Base-by-base conservation (phyloP, 2,329 filamentous ascomycete genomes). In the Ophiostoma pallidulum region DNA sequence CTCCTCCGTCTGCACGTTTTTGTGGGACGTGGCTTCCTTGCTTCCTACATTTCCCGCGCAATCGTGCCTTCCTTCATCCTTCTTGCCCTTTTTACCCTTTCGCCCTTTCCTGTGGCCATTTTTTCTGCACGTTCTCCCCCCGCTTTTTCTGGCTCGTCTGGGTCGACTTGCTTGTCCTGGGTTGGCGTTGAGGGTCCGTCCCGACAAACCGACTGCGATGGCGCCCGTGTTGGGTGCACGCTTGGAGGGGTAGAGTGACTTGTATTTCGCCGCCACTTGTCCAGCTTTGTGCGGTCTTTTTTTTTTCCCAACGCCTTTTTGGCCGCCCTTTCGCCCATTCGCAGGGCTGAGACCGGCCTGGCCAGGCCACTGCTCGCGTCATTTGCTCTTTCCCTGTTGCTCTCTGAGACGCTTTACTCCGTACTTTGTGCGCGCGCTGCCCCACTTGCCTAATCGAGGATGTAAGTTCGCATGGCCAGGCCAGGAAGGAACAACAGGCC, bases 151-250 rank as follows among this genome's bases (percentile, higher is more conserved):
- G n/a, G n/a, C 4, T 13, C 20, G 31, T 28, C 22, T 33, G 29
- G 45, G 36, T 41, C 18, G 26, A 41, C 37, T 40, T 46, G n/a
- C 43, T 46, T 40, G 36, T 46, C 43, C 33, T 33, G 43, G 28
- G 26, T 40, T 46, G 43, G 26, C 43, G 43, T 18, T n/a, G 31
- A 45, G 42, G 43, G 43, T 31, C 43, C 43, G 35, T 45, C 44
- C 36, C 44, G 44, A 40, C 19, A 35, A 14, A 5, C 13, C n/a
- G 26, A 4, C 36, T 26, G n/a, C 35, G 19, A 32, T 28, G 35
- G 35, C 19, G 36, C n/a, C 8, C 22, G 32, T 14, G 9, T 33
- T 13, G 6, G 31, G 31, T 14, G 42, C 35, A 19, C 32, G 22
- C 28, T 37, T 44, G 43, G 43, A 39, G 43, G 43, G 26, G 35